Evolutionary conservation across 768 basidiomycete species (phyloP), one percentile per base, ranked within the genome.

Genomic region (Terana coerulea): DNA sequence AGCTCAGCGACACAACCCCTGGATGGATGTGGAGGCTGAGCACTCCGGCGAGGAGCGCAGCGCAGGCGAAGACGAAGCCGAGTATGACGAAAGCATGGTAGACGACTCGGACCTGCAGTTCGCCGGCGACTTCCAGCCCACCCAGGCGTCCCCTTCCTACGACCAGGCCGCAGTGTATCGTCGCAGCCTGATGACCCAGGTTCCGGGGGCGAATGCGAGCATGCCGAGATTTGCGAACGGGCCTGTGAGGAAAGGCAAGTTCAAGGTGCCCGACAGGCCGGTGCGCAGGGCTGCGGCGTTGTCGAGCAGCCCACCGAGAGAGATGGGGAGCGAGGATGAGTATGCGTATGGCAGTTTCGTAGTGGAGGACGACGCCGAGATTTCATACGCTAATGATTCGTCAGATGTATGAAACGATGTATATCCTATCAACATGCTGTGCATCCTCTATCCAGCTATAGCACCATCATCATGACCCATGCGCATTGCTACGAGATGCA

Each of bases 31-130:
- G 29, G 85, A 84, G 62, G 91, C 91, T 3, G 67, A 67, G 15
- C 91, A 91, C 59, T 93, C 91, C 8, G 91, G 89, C 17, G 88
- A 89, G 51, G 91, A 92, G 60, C 73, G 74, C 49, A 85, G 84
- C 59, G 77, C 73, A 49, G 88, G 87, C 29, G 72, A 71, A 1
- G 79, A 75, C 54, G 77, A 80, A 33, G 75, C 78, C 22, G 72
- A 69, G 24, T 60, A 61, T 29, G 28, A n/a, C 17, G 15, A 34
- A n/a, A 30, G 28, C 19, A 30, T 31, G 28, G 28, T 33, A 17
- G 45, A n/a, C 9, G 88, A 86, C 60, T 81, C 78, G 29, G 89
- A 92, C 61, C 71, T 77, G 40, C 70, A 65, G 55, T 93, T 93
- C 67, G 65, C 90, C 29, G 74, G 80, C 53, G 78, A 84, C 41